Conservation (phyloP, 129 eudicot species). For the Lactuca sativa region DNA sequence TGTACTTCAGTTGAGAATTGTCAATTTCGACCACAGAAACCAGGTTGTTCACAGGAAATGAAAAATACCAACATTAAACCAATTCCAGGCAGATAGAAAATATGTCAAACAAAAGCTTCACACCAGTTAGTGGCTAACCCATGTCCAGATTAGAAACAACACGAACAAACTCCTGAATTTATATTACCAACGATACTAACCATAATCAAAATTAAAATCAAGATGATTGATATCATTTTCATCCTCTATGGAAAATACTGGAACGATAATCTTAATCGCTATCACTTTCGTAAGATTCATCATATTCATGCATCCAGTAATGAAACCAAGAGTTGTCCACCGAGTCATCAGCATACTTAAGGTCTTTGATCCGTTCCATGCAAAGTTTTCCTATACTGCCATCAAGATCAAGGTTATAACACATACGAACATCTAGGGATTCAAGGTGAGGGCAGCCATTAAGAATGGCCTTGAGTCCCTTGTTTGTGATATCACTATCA, state of each 20-base stretch:
- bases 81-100: background rate
- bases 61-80: background rate
- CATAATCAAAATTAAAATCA: background rate
- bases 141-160: background rate
- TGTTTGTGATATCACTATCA: conserved; percentile 44
- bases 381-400: conserved; percentile 29
- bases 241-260: background rate
- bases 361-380: conserved; percentile 35
- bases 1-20: background rate
- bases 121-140: background rate
- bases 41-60: background rate
- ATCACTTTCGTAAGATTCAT: conserved; percentile 28
- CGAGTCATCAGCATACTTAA: conserved; percentile 37
- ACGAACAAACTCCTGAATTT: background rate
- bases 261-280: background rate
- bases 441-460: conserved; percentile 46
- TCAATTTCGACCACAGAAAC: background rate
- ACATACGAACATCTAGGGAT: conserved; percentile 53
- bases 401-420: conserved; percentile 38
- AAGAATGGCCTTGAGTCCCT: conserved; percentile 54
- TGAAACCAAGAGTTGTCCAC: conserved; percentile 37
- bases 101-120: background rate
- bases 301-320: conserved; percentile 28
- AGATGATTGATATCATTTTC: background rate
- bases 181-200: background rate